Conservation (phyloP, 140 eudicot species). For the Cichorium intybus region DNA sequence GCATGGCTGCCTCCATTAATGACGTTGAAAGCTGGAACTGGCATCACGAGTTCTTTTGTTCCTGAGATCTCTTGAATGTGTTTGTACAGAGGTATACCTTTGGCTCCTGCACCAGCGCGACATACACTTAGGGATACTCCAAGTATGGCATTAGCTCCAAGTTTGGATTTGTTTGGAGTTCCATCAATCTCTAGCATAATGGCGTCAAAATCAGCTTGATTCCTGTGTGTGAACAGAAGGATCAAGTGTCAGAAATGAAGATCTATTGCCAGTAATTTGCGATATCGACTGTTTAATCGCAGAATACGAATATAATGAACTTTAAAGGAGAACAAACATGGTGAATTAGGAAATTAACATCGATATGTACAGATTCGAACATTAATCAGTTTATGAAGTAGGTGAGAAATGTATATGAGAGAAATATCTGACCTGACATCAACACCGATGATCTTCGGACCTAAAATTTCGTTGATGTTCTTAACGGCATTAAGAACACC, state of each 20-base stretch:
- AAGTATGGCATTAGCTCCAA: slow-evolving; percentile 88
- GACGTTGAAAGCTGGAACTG: slow-evolving; percentile 96
- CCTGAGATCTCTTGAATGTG: slow-evolving; percentile 91
- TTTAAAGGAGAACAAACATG: not conserved
- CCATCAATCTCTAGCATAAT: slow-evolving; percentile 96
- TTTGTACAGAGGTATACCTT: slow-evolving; percentile 77
- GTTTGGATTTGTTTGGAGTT: slow-evolving; percentile 87
- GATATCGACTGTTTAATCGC: not conserved
- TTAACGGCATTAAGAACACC: slow-evolving; percentile 83
- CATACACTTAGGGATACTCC: slow-evolving; percentile 95
- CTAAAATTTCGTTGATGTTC: slow-evolving; percentile 68
- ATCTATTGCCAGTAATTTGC: not conserved
- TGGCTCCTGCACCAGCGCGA: slow-evolving; percentile 98
- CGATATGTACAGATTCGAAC: not conserved
- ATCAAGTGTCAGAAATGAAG: not conserved
- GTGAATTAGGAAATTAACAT: not conserved
- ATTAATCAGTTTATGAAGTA: not conserved
- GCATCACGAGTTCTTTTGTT: slow-evolving; percentile 95
- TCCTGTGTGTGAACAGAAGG: slow-evolving; percentile 35
- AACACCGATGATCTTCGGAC: slow-evolving; percentile 73
- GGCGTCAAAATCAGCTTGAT: slow-evolving; percentile 78
- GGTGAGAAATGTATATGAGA: not conserved
- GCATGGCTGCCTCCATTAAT: slow-evolving; percentile 97
- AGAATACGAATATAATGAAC: not conserved
- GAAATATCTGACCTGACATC: slow-evolving; percentile 66